Conservation (phyloP, 2,329 filamentous ascomycete species). For the Pyricularia sp. region DNA sequence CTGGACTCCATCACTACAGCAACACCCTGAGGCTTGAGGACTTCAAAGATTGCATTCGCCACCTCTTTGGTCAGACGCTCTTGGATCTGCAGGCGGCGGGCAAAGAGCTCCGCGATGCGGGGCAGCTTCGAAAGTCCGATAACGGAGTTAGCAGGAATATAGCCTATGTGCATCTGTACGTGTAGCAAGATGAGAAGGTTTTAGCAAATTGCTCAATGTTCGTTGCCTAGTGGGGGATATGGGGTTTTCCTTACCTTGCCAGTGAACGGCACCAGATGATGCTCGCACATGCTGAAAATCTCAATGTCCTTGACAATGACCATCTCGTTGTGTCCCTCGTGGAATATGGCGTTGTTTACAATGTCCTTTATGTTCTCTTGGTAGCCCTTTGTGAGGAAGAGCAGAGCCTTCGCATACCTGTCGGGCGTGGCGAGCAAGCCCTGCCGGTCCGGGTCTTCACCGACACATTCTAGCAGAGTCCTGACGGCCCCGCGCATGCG, state of each 20-base stretch:
- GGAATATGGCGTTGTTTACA: constrained; percentile 89
- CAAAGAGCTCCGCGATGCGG: constrained; percentile 95
- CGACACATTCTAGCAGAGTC: constrained; percentile 59
- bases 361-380: constrained; percentile 89
- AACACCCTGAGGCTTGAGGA: constrained; percentile 87
- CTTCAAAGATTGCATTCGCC: constrained; percentile 84
- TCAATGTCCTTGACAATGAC: constrained; percentile 98
- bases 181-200: background rate
- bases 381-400: constrained; percentile 95
- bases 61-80: constrained; percentile 95
- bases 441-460: constrained; percentile 57
- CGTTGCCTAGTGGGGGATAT: background rate
- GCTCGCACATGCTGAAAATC: constrained; percentile 89
- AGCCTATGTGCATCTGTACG: constrained; percentile 90
- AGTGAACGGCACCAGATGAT: constrained; percentile 92
- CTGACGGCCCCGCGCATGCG: constrained; percentile 54
- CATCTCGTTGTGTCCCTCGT: constrained; percentile 93
- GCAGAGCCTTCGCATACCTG: constrained; percentile 89
- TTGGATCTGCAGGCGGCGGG: constrained; percentile 86
- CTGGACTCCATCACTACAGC: constrained; percentile 96
- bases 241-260: constrained; percentile 59
- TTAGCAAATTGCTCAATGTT: background rate
- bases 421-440: constrained; percentile 62
- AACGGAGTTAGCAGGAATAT: constrained; percentile 85
- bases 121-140: constrained; percentile 94